Evolutionary conservation across 345 rosid genomes (phyloP), one percentile per base, ranked within the genome.

Genomic region (Linum trigynum): DNA sequence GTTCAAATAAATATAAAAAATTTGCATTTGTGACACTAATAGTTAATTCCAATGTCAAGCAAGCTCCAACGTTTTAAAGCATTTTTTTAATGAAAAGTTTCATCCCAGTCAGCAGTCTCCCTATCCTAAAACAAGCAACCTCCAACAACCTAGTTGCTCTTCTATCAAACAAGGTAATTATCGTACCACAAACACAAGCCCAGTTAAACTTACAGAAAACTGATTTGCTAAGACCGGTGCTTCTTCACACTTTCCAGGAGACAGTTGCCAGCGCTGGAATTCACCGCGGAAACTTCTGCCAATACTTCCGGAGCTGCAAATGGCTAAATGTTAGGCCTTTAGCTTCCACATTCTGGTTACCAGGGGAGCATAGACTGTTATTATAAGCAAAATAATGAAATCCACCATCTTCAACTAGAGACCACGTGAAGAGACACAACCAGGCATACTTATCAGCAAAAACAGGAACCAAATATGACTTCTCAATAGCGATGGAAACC

Each of bases 241-340:
- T 56, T 83, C 86, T 78, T 94, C 89, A 66, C 89, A 88, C 69
- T 57, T 80, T 73, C 76, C 77, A 71, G 99, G 95, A 61, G 86
- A 83, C 23, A 94, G 75, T 57, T 94, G 95, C 90, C 85, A 94
- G 41, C 87, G 76, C 78, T 78, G 90, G 79, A 94, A 94, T 78
- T 90, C 97, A 73, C 99, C 97, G 75, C 74, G 85, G 69, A 76
- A 88, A 75, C 96, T 82, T 71, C 97, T 86, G 71, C 96, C 96
- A 62, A 94, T 88, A 82, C 99, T 90, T 37, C 97, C 99, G 17
- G 85, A 67, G 42, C 97, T 90, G 80, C 35, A 17, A 48, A 48
- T 43, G 32, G 32, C 32, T 48, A 65, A 16, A 9, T 39, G n/a
- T 61, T 17, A 11, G 37, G 23, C 38, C 41, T 45, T 14, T 59